Conservation (phyloP, 148 eudicot genomes). For the Agrostemma githago region DNA sequence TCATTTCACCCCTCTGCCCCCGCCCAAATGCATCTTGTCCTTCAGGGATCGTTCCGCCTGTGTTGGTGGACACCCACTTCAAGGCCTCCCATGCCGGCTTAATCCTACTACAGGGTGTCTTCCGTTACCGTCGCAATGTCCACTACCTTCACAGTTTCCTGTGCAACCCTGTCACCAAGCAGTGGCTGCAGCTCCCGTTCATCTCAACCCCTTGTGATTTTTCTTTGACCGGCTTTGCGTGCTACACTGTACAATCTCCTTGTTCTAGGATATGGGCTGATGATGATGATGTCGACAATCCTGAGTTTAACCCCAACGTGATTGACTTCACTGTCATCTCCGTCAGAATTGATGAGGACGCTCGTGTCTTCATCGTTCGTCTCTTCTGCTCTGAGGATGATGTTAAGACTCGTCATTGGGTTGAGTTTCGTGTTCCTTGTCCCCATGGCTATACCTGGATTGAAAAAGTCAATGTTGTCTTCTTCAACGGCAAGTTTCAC, state of each 20-base stretch:
- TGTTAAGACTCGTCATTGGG: not conserved
- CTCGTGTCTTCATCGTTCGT: not conserved
- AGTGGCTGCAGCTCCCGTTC: not conserved
- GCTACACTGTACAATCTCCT: not conserved
- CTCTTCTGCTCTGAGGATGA: not conserved
- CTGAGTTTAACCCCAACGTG: not conserved
- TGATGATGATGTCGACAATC: not conserved
- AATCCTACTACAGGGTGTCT: not conserved
- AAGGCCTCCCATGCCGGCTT: not conserved
- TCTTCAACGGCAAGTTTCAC: not conserved
- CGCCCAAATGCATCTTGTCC: not conserved
- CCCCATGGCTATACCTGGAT: not conserved
- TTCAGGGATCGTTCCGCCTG: not conserved
- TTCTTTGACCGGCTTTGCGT: not conserved
- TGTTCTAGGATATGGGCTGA: not conserved
- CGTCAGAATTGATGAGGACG: not conserved
- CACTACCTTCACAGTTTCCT: not conserved
- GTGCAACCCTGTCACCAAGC: slow-evolving; percentile 8
- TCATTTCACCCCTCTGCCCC: not conserved
- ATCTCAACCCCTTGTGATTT: not conserved
- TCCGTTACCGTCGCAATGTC: not conserved
- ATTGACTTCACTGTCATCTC: not conserved
- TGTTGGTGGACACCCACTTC: not conserved
- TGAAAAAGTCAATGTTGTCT: not conserved
- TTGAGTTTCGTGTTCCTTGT: not conserved